Evolutionary conservation across 2,329 filamentous ascomycete species (phyloP), one percentile per base, ranked within the genome.

Genomic region (Sclerotinia spermophila): DNA sequence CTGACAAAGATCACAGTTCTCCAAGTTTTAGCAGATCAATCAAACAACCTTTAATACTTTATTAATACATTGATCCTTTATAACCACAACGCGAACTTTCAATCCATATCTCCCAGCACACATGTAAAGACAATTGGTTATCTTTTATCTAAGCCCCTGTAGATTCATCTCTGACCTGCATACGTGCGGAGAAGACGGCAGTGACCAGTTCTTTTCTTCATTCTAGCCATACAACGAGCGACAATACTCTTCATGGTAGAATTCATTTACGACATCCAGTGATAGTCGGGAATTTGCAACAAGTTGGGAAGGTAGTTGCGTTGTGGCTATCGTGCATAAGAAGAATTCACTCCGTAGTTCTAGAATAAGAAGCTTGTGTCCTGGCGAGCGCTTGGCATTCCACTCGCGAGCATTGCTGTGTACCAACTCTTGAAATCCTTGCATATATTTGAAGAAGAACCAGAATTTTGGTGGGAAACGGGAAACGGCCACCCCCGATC

Each of bases 301-400:
- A 42, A 69, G 53, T 66, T 19, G 40, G 68, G 68, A 70, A 70
- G 68, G 68, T 70, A 48, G 51, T 45, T 66, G 21, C n/a, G 21
- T 30, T 33, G 35, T 55, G 40, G 35, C 68, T 66, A 30, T 66
- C 24, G n/a, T 66, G 51, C 30, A 48, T 45, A 51, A 5, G 33
- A 21, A 61, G 58, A 30, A 30, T 44, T 33, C n/a, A n/a, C n/a
- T n/a, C n/a, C n/a, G n/a, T n/a, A 35, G n/a, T 55, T 64, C 48
- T 69, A 65, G 68, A 55, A 44, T 24, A n/a, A 64, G 44, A 35
- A 58, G 55, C 66, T 68, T 59, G 44, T 64, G 35, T 53, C 8
- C 67, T 53, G 58, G 58, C 38, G 27, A 65, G 42, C 27, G 45
- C 67, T 69, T 69, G 59, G 67, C 67, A 64, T 69, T 51, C 67